Conservation (phyloP, 148 eudicot species). For the Rhododendron kiyosumense region DNA sequence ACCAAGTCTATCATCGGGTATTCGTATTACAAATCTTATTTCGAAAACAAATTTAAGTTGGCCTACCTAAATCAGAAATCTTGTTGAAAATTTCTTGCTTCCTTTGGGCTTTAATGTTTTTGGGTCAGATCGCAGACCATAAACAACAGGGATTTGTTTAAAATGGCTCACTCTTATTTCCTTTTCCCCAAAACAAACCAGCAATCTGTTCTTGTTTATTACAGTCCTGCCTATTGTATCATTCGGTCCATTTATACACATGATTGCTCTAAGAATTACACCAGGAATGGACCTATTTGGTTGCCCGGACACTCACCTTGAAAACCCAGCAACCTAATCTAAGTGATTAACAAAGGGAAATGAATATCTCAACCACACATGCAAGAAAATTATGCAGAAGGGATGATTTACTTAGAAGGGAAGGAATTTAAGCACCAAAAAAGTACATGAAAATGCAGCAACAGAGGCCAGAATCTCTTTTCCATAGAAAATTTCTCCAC, state of each 20-base stretch:
- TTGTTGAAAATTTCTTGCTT: neutral
- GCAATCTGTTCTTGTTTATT: neutral
- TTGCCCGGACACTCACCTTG: neutral
- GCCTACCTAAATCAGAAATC: neutral
- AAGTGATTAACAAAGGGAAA: neutral
- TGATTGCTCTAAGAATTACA: too few species aligned
- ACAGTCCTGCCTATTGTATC: neutral
- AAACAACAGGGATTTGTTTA: neutral
- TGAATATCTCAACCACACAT: neutral
- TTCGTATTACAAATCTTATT: neutral
- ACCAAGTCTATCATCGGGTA: neutral
- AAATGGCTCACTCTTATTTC: neutral
- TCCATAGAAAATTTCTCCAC: too few species aligned
- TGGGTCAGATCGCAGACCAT: neutral
- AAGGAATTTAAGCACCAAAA: neutral
- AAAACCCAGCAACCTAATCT: neutral
- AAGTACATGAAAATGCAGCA: neutral
- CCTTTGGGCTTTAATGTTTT: neutral
- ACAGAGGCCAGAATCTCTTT: neutral
- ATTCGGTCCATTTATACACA: neutral
- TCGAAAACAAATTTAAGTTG: neutral
- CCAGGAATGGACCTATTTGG: neutral
- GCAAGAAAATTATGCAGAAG: neutral
- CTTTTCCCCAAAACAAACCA: neutral
- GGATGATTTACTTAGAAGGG: neutral